phyloP scores from a whole-genome alignment of 768 basidiomycete species.

The Boletus sp. region DNA sequence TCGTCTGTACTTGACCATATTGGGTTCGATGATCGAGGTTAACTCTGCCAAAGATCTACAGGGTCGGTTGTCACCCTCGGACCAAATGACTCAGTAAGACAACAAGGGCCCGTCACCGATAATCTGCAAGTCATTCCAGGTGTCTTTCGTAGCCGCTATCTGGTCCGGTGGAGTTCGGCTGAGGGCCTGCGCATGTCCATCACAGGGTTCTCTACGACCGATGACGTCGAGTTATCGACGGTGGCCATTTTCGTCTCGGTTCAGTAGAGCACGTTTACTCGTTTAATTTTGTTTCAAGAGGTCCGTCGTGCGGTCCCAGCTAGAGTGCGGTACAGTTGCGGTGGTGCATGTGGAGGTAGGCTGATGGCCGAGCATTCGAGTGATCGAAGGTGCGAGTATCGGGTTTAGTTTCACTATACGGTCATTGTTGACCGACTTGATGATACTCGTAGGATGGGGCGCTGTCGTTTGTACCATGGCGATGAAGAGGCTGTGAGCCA shows the following conservation, averaged over 20 bases:
- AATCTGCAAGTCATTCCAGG: too few species aligned
- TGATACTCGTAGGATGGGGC: not conserved
- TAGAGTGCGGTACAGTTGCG: constrained; percentile 13
- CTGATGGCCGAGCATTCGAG: not conserved
- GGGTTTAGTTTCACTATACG: not conserved
- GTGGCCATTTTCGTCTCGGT: not conserved
- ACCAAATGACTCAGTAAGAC: not conserved
- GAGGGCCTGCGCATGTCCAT: not conserved
- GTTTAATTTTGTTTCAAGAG: not conserved
- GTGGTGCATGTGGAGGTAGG: constrained; percentile 1
- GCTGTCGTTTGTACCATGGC: not conserved
- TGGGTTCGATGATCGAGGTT: not conserved
- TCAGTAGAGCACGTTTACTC: not conserved
- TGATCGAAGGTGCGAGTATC: not conserved
- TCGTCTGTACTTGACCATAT: not conserved
- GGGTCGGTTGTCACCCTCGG: not conserved
- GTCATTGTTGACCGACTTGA: not conserved
- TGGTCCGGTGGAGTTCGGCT: not conserved
- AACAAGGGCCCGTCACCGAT: not conserved
- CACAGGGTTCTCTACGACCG: not conserved
- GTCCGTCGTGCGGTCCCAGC: constrained; percentile 6
- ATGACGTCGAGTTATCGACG: not conserved
- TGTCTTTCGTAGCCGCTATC: not conserved
- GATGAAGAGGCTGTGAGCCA: not conserved
- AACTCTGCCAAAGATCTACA: not conserved